phyloP scores from a whole-genome alignment of 2,329 filamentous ascomycete species.

The Beauveria medogensis region DNA sequence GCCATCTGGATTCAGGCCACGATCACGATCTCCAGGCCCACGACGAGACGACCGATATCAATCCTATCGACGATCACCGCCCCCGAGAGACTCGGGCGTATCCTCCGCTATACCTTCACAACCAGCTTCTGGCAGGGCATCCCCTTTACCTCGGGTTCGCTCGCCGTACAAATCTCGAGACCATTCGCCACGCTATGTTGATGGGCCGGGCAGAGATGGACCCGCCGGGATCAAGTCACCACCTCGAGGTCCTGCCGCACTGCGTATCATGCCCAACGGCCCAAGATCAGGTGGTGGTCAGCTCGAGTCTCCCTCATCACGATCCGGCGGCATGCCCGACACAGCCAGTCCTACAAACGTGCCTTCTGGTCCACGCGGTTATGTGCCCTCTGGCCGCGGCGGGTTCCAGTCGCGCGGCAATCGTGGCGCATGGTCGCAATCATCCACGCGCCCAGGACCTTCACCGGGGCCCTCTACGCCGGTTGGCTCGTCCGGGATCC shows the following conservation, averaged over 20 bases:
- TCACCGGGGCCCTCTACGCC: conserved; percentile 33
- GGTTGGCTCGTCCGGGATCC: conserved; percentile 33
- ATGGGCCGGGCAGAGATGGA: conserved; percentile 21
- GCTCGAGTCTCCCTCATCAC: conserved; percentile 16
- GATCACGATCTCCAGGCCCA: conserved; percentile 40
- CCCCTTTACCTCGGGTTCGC: conserved; percentile 42
- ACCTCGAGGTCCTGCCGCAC: conserved; percentile 46
- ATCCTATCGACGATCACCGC: conserved; percentile 39
- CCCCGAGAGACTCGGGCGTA: conserved; percentile 39
- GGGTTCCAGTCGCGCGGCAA: conserved; percentile 37
- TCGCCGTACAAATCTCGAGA: conserved; percentile 40
- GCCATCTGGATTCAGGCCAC: conserved; percentile 39
- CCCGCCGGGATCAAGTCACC: conserved; percentile 34
- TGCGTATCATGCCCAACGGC: conserved; percentile 42
- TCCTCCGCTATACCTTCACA: conserved; percentile 44
- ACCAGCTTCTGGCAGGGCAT: conserved; percentile 42
- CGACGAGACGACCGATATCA: conserved; percentile 38
- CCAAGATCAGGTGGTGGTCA: conserved; percentile 19
- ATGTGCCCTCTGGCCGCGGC: conserved; percentile 37
- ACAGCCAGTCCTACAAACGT: conserved; percentile 40
- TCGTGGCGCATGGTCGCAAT: conserved; percentile 36
- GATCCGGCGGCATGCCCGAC: conserved; percentile 28
- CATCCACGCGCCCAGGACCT: conserved; percentile 25
- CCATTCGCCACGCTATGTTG: conserved; percentile 25
- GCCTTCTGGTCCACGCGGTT: conserved; percentile 48